phyloP scores from a whole-genome alignment of 2,329 filamentous ascomycete genomes.

The Fusarium keratoplasticum region DNA sequence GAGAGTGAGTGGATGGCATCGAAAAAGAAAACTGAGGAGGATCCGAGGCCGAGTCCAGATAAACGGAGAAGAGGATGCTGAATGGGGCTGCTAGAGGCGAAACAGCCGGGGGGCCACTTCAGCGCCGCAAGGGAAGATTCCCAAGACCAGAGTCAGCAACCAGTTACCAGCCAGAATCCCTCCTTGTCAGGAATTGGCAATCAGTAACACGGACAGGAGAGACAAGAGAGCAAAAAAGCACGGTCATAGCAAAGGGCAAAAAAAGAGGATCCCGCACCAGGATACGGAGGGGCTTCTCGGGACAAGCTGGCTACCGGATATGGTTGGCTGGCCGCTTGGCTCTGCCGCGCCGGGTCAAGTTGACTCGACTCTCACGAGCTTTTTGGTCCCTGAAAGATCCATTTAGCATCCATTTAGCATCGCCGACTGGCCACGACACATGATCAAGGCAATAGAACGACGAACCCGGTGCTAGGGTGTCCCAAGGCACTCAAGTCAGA shows the following conservation, averaged over 20 bases:
- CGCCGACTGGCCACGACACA: slow-evolving; percentile 5
- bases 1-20: slow-evolving; percentile 26
- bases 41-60: slow-evolving; percentile 22
- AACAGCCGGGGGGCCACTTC: slow-evolving; percentile 11
- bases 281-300: slow-evolving; percentile 19
- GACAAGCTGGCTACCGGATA: slow-evolving; percentile 1
- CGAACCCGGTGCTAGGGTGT: background rate
- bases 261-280: slow-evolving; percentile 20
- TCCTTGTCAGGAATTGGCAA: slow-evolving; percentile 9
- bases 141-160: slow-evolving; percentile 9
- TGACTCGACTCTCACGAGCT: slow-evolving; percentile 19
- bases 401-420: background rate
- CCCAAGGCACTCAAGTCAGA: slow-evolving; percentile 3
- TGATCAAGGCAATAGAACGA: background rate
- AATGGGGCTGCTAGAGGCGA: slow-evolving; percentile 19
- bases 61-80: slow-evolving; percentile 14
- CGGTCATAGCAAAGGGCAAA: slow-evolving; percentile 10
- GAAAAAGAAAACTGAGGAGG: slow-evolving; percentile 17
- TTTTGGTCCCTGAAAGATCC: slow-evolving; percentile 20
- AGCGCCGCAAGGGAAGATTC: slow-evolving; percentile 21
- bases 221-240: slow-evolving; percentile 14
- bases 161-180: slow-evolving; percentile 17
- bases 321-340: slow-evolving; percentile 29
- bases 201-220: slow-evolving; percentile 19
- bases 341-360: background rate